Base-by-base conservation (phyloP, 371 early-diverging fungal genomes). In the Actinomucor elegans region DNA sequence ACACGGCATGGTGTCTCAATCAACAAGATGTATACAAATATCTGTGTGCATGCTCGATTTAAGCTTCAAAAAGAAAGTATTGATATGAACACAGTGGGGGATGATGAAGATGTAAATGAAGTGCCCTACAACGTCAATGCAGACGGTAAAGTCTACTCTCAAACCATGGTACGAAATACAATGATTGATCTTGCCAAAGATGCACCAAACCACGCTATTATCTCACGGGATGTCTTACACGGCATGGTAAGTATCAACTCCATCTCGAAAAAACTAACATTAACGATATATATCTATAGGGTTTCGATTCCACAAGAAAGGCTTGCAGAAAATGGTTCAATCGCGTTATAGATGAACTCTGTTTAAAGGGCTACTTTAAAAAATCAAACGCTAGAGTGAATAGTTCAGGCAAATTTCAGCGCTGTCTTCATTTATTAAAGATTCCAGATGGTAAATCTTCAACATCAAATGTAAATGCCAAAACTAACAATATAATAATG, bases 221-320 rank as follows among this genome's bases (percentile, higher is more conserved):
- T 59, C 21, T 51, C 41, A 3, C 31, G 48, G n/a, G 75, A 75
- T 56, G 52, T 67, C n/a, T 20, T 75, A 15, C 57, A 46, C 18
- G 69, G 67, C 21, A 34, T 75, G 64, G 75, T 75, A 71, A 52
- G 55, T 37, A 0, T n/a, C n/a, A n/a, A n/a, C n/a, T n/a, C n/a
- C n/a, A n/a, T n/a, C 1, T 8, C 28, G 18, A 24, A 35, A 24
- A 11, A 17, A 33, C 53, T 12, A 23, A 32, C 26, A 18, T n/a
- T n/a, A n/a, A n/a, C n/a, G n/a, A n/a, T n/a, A 1, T 38, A 28
- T 23, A 17, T 53, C 1, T 43, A 5, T 47, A 71, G 76, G 76
- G 64, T 12, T 75, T 71, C 41, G 44, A 75, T 55, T 17, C 29
- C 4, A 45, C 24, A 4, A 60, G 46, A 10, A 31, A 17, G 11